phyloP scores from a whole-genome alignment of 768 basidiomycete species.

The Hericium rajendrae region DNA sequence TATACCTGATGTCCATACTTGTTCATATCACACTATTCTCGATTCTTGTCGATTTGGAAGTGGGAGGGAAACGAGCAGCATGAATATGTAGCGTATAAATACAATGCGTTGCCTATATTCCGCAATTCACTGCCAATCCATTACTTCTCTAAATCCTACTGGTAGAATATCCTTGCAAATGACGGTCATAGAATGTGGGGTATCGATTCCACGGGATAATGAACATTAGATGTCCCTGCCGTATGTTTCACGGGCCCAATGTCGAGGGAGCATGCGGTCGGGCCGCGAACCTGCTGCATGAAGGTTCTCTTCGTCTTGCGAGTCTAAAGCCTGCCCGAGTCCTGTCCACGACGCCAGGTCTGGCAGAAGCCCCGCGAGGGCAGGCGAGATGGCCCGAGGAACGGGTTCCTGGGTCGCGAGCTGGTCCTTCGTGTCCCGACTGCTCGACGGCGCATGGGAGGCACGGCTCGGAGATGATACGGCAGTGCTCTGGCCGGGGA shows the following conservation, averaged over 20 bases:
- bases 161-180: neutral
- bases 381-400: slow-evolving; percentile 16
- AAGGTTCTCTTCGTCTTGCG: slow-evolving; percentile 6
- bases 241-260: neutral
- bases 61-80: neutral
- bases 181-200: neutral
- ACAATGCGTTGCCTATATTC: neutral
- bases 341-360: slow-evolving; percentile 27
- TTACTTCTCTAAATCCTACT: neutral
- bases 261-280: neutral
- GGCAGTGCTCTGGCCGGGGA: too few species aligned
- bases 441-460: too few species aligned
- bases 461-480: too few species aligned
- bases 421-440: slow-evolving; percentile 1
- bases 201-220: neutral
- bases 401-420: slow-evolving; percentile 11
- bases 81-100: neutral
- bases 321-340: slow-evolving; percentile 17
- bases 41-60: too few species aligned
- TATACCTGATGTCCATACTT: neutral
- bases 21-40: too few species aligned
- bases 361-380: slow-evolving; percentile 22
- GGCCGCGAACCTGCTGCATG: slow-evolving; percentile 7
- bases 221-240: neutral
- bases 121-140: neutral